Conservation (phyloP, 257 asterid species). For the Thymus mandschuricus region DNA sequence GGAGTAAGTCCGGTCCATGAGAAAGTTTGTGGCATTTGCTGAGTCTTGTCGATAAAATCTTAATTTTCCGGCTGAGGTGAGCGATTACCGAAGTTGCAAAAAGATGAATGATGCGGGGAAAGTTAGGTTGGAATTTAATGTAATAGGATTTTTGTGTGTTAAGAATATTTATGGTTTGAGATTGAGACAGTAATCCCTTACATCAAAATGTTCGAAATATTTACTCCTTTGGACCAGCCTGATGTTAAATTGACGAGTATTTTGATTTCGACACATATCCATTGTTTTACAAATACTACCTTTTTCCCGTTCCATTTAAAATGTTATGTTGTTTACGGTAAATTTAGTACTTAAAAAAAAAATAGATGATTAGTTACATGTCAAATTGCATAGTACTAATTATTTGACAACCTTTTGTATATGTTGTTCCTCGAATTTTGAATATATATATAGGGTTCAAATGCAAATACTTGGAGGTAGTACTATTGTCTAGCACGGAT, state of each 20-base stretch:
- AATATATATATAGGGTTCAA: too few species aligned
- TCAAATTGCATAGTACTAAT: too few species aligned
- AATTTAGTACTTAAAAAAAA: too few species aligned
- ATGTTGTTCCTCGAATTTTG: too few species aligned
- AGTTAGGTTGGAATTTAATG: constrained; percentile 8
- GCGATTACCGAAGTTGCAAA: not conserved
- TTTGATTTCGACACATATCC: not conserved
- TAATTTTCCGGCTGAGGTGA: not conserved
- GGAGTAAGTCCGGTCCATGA: not conserved
- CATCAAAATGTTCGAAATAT: too few species aligned
- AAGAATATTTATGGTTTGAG: not conserved
- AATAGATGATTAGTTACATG: too few species aligned
- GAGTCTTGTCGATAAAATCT: not conserved
- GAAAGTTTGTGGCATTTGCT: not conserved
- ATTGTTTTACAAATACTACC: too few species aligned
- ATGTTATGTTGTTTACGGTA: too few species aligned
- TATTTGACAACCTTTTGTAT: too few species aligned
- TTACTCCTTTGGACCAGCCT: not conserved
- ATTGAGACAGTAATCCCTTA: not conserved
- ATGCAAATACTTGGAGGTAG: too few species aligned
- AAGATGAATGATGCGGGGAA: not conserved
- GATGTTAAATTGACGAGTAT: not conserved
- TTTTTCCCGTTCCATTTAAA: too few species aligned
- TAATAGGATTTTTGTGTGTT: not conserved
- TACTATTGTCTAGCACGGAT: too few species aligned